Conservation (phyloP, 2,329 filamentous ascomycete genomes). For the Alternaria brassicae region DNA sequence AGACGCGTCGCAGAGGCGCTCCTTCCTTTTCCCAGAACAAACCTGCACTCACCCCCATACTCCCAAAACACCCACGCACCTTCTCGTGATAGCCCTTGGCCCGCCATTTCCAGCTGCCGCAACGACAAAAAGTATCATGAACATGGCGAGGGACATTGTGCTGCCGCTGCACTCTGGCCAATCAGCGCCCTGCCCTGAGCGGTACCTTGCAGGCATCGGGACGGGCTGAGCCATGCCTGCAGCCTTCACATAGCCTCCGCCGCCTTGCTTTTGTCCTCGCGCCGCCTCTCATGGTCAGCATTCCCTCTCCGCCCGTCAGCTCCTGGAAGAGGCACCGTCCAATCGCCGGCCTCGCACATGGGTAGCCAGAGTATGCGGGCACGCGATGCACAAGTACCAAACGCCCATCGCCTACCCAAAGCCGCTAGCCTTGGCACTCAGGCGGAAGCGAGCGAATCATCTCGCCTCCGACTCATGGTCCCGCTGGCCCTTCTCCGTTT, state of each 20-base stretch:
- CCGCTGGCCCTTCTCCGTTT: conserved; percentile 14
- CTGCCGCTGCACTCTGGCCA: conserved; percentile 15
- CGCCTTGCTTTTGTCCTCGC: conserved; percentile 1
- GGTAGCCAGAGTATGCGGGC: conserved; percentile 17
- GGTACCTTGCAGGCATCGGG: conserved; percentile 26
- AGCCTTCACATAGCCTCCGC: background rate
- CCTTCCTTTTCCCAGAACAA: conserved; percentile 9
- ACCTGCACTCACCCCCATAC: conserved; percentile 7
- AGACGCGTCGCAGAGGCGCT: conserved; percentile 13
- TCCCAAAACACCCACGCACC: conserved; percentile 12
- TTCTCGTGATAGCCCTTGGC: conserved; percentile 13
- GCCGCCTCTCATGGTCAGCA: conserved; percentile 3
- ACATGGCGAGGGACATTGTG: conserved; percentile 14
- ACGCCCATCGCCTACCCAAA: conserved; percentile 27
- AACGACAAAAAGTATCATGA: conserved; percentile 20
- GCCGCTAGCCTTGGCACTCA: conserved; percentile 28
- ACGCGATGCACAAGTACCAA: conserved; percentile 16
- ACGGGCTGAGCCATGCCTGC: conserved; percentile 19
- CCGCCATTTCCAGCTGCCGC: conserved; percentile 18
- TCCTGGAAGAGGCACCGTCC: background rate
- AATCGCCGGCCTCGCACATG: conserved; percentile 1
- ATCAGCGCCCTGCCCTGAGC: conserved; percentile 23
- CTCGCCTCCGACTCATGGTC: conserved; percentile 18
- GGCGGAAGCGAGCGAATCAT: conserved; percentile 30
- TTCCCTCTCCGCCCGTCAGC: conserved; percentile 8